These are phyloP conservation scores for Fusarium sp. DNA, from an alignment of 2,329 filamentous ascomycete genomes.

Conservation along the genomic window DNA sequence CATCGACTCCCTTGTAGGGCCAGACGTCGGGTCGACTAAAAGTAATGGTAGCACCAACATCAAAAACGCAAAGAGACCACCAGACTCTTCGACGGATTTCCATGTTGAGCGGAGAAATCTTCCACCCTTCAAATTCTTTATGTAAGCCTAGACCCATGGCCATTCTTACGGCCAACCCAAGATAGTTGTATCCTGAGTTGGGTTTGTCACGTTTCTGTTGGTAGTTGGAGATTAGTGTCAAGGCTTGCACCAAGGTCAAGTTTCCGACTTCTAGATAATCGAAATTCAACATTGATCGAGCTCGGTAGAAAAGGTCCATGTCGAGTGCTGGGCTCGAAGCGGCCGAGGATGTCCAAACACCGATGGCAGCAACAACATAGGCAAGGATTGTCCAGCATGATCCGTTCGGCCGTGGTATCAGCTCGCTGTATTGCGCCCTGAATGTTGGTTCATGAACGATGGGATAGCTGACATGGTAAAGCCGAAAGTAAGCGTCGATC, in stretches of 20 bases:
- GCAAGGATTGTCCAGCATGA: slow-evolving; percentile 45
- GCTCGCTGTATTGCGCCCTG: slow-evolving; percentile 49
- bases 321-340: slow-evolving; percentile 36
- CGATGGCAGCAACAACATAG: slow-evolving; percentile 51
- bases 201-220: slow-evolving; percentile 62
- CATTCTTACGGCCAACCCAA: slow-evolving; percentile 62
- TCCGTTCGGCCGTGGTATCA: slow-evolving; percentile 47
- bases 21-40: slow-evolving; percentile 47
- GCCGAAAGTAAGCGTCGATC: slow-evolving; percentile 51
- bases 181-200: slow-evolving; percentile 63
- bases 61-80: slow-evolving; percentile 56
- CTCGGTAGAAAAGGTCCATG: slow-evolving; percentile 44
- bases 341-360: slow-evolving; percentile 47
- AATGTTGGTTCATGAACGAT: slow-evolving; percentile 60
- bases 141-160: slow-evolving; percentile 62
- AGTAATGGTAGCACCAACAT: slow-evolving; percentile 60
- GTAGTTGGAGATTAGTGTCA: slow-evolving; percentile 59
- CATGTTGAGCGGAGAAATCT: slow-evolving; percentile 47
- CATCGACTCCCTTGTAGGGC: slow-evolving; percentile 54
- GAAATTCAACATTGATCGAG: slow-evolving; percentile 50
- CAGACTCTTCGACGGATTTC: slow-evolving; percentile 51
- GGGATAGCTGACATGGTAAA: slow-evolving; percentile 58
- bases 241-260: slow-evolving; percentile 56
- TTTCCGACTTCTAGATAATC: slow-evolving; percentile 58
- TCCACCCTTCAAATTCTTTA: slow-evolving; percentile 52